Conservation (phyloP, 2,329 filamentous ascomycete genomes). For the Basipetospora chlamydospora region DNA sequence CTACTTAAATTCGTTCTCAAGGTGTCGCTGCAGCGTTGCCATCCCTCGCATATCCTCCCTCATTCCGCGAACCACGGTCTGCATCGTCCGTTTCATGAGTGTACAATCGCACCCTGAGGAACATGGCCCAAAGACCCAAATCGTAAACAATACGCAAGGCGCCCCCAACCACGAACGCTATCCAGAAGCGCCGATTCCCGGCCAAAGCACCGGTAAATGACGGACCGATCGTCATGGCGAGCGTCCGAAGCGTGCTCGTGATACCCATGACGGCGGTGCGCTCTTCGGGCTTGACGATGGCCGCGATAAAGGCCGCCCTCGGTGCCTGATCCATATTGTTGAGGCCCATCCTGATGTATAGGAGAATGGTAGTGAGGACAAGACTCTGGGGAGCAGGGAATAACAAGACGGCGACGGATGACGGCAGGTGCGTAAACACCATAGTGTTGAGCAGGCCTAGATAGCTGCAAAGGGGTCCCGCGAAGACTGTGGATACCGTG, state of each 20-base stretch:
- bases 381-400: conserved; percentile 41
- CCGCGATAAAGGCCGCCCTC: conserved; percentile 50
- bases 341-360: conserved; percentile 45
- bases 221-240: conserved; percentile 40
- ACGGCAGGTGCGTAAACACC: conserved; percentile 48
- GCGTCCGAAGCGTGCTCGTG: conserved; percentile 43
- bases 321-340: conserved; percentile 60
- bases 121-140: conserved; percentile 42
- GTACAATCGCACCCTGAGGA: conserved; percentile 41
- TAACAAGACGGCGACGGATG: conserved; percentile 43
- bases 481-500: conserved; percentile 38
- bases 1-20: too few relatives aligned
- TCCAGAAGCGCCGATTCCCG: conserved; percentile 38
- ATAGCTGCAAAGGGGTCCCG: conserved; percentile 39
- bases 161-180: conserved; percentile 46
- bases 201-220: conserved; percentile 41
- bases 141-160: conserved; percentile 40
- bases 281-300: conserved; percentile 49
- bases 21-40: too few relatives aligned
- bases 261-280: conserved; percentile 59
- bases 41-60: too few relatives aligned
- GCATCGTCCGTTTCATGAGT: conserved; percentile 21
- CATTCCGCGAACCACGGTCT: too few relatives aligned
- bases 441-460: conserved; percentile 51
- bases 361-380: conserved; percentile 34